A percentile compares a stretch with the other conserved stretches of the same genome.
Conservation (phyloP, 2,329 filamentous ascomycete species). For the Apiospora aurea region DNA sequence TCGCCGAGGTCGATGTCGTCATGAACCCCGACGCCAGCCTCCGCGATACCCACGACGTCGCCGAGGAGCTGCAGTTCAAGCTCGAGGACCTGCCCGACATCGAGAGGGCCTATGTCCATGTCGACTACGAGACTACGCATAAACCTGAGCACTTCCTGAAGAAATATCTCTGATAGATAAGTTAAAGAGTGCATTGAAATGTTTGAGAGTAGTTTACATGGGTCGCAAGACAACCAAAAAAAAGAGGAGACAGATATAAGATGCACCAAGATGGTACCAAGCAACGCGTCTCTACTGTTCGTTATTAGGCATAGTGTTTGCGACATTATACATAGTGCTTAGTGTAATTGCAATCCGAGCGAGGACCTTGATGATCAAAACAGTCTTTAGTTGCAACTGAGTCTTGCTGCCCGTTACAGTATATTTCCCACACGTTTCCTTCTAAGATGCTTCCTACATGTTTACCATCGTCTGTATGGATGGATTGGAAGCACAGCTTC, state of each 20-base stretch:
- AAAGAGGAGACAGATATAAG: not conserved
- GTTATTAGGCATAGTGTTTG: not conserved
- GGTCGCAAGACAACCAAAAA: not conserved
- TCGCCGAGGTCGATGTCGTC: slow-evolving; percentile 96
- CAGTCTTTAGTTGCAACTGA: not conserved
- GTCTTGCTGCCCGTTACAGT: not conserved
- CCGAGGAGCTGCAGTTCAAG: slow-evolving; percentile 93
- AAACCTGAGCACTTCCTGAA: slow-evolving; percentile 81
- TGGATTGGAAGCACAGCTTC: too few species aligned
- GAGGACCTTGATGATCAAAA: not conserved
- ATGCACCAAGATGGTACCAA: not conserved
- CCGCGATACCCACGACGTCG: slow-evolving; percentile 85
- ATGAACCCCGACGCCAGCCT: slow-evolving; percentile 81
- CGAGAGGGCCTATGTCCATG: slow-evolving; percentile 94
- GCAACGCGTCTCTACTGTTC: slow-evolving; percentile 1
- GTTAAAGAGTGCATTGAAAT: not conserved
- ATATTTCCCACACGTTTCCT: too few species aligned
- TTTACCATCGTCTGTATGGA: too few species aligned
- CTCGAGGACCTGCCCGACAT: slow-evolving; percentile 90
- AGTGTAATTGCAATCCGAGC: not conserved
- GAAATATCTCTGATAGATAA: slow-evolving; percentile 59
- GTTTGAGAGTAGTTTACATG: not conserved
- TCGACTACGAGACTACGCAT: slow-evolving; percentile 96
- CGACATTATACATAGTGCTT: not conserved
- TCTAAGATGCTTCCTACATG: too few species aligned